These are phyloP conservation scores for Sclerotinia borealis DNA, from an alignment of 2,329 filamentous ascomycete genomes.

Conservation along the genomic window DNA sequence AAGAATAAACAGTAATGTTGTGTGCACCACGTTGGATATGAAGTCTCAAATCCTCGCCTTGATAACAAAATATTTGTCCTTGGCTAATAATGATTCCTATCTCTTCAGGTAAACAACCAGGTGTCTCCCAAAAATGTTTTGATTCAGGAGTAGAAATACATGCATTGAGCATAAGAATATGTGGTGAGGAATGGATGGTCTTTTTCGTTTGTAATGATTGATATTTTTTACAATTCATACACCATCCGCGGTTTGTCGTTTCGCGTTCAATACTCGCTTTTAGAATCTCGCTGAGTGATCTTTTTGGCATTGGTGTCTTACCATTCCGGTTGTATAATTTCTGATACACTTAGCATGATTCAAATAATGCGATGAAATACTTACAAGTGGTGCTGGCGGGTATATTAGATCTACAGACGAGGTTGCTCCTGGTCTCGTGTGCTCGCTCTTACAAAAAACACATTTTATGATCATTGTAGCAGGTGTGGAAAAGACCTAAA, in stretches of 20 bases:
- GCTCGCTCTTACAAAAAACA: constrained; percentile 82
- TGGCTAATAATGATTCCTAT: constrained; percentile 87
- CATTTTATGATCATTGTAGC: constrained; percentile 74
- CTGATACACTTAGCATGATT: constrained; percentile 29
- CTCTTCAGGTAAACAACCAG: constrained; percentile 87
- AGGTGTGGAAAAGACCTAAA: constrained; percentile 58
- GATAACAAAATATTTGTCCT: constrained; percentile 91
- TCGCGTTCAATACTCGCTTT: constrained; percentile 89
- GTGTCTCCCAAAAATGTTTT: constrained; percentile 77
- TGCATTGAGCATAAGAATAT: constrained; percentile 84
- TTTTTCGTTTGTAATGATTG: constrained; percentile 82
- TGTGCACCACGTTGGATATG: constrained; percentile 75
- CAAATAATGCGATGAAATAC: constrained; percentile 1
- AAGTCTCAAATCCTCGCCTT: constrained; percentile 79
- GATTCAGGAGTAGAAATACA: constrained; percentile 66
- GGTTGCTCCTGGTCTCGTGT: constrained; percentile 68
- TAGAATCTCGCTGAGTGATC: constrained; percentile 82
- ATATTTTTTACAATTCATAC: constrained; percentile 82
- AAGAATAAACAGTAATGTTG: constrained; percentile 80
- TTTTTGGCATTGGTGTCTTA: constrained; percentile 47
- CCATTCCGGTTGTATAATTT: constrained; percentile 44
- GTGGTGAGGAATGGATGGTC: constrained; percentile 73
- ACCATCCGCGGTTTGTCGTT: constrained; percentile 87
- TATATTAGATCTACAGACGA: constrained; percentile 85
- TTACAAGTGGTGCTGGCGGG: constrained; percentile 40